phyloP scores from a whole-genome alignment of 345 rosid species.

The Nephelium lappaceum region DNA sequence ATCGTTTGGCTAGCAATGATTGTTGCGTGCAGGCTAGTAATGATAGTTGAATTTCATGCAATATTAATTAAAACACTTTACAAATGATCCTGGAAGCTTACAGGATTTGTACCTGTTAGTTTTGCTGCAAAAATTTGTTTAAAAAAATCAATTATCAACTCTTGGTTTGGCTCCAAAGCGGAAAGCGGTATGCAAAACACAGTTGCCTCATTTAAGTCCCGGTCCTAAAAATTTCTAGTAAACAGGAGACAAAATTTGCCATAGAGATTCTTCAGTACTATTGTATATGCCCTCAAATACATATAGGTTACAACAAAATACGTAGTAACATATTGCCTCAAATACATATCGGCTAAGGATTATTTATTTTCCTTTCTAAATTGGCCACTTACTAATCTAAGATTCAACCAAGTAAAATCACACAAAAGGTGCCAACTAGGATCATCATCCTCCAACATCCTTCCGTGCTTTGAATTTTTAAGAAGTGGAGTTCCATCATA shows the following conservation, averaged over 20 bases:
- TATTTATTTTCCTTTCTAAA: background rate
- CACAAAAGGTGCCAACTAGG: background rate
- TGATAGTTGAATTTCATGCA: background rate
- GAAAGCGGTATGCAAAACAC: background rate
- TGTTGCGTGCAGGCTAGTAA: background rate
- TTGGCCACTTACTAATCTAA: background rate
- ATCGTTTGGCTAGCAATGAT: no score
- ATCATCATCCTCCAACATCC: background rate
- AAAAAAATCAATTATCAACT: no score
- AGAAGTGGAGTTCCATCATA: constrained; percentile 27
- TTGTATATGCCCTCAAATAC: background rate
- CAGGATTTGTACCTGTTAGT: no score
- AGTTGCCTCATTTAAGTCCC: background rate
- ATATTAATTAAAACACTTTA: no score
- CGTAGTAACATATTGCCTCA: background rate
- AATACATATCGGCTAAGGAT: background rate
- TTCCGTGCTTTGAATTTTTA: constrained; percentile 13
- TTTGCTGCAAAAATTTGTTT: no score
- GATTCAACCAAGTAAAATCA: background rate
- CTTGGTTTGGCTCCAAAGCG: background rate
- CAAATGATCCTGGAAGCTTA: no score
- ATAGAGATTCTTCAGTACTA: background rate
- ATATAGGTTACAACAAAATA: background rate
- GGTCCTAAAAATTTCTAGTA: background rate
- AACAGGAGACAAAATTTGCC: background rate